Percentiles rank a stretch among this genome's conserved stretches.
Conservation (phyloP, 164 flowering plant genomes). For the Piper betle region DNA sequence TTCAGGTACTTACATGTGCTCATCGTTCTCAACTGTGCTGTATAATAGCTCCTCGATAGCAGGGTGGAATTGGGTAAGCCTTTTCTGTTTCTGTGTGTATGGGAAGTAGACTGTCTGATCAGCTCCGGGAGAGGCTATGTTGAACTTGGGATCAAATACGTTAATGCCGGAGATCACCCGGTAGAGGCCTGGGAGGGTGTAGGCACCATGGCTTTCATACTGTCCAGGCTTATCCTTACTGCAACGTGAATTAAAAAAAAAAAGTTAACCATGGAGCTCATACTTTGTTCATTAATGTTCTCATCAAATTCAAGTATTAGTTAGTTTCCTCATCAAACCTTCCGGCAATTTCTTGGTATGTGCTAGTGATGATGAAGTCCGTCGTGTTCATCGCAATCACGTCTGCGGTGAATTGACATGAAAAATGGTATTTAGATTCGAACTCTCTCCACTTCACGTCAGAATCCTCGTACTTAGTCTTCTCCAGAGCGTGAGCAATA, state of each 20-base stretch:
- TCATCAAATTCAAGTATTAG: not conserved
- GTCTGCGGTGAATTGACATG: constrained; percentile 90
- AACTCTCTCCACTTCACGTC: constrained; percentile 71
- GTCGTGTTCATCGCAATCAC: constrained; percentile 78
- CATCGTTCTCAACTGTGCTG: constrained; percentile 47
- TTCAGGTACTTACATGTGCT: constrained; percentile 59
- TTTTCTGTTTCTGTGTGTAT: constrained; percentile 40
- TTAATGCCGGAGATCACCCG: constrained; percentile 85
- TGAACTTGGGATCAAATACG: constrained; percentile 91
- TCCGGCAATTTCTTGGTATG: constrained; percentile 92
- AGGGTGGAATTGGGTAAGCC: constrained; percentile 57
- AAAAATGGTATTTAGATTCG: constrained; percentile 75
- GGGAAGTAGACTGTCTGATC: constrained; percentile 92
- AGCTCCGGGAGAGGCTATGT: constrained; percentile 94
- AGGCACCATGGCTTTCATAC: constrained; percentile 78
- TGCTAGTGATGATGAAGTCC: constrained; percentile 90
- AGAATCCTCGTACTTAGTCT: constrained; percentile 93
- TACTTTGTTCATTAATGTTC: not conserved
- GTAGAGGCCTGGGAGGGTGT: constrained; percentile 79
- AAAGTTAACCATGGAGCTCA: not conserved
- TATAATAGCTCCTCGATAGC: constrained; percentile 79
- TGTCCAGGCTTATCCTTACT: constrained; percentile 90
- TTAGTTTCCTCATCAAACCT: constrained; percentile 26
- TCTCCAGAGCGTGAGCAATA: constrained; percentile 98
- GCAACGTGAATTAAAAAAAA: constrained; percentile 3